phyloP scores from a whole-genome alignment of 1,284 basidiomycete species.

The Ceratobasidium sp. region DNA sequence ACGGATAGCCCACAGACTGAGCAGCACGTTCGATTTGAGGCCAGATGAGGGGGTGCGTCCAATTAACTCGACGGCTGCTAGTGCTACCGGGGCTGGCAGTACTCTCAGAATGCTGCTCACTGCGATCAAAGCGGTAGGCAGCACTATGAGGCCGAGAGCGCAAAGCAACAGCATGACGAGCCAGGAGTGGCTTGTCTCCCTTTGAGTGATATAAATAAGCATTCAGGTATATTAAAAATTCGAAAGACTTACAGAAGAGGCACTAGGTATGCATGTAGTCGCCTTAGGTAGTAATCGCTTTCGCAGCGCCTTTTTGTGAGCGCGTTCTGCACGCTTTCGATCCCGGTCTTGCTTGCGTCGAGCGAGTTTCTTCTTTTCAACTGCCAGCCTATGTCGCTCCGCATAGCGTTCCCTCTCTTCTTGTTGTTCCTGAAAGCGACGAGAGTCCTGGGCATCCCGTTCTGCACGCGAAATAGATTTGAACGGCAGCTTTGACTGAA shows the following conservation, averaged over 20 bases:
- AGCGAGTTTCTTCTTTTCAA: no score
- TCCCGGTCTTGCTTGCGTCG: no score
- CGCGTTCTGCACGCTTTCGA: no score
- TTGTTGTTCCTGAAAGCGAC: neutral
- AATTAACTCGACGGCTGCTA: neutral
- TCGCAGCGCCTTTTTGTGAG: no score
- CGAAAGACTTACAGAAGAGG: neutral
- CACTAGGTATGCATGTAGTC: no score
- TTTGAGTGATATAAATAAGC: neutral
- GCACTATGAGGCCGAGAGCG: neutral
- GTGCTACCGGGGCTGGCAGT: neutral
- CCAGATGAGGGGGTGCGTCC: slow-evolving; percentile 29
- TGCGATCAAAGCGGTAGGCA: neutral
- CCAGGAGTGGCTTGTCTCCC: neutral
- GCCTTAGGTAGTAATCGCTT: neutral
- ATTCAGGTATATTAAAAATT: neutral
- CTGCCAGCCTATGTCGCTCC: no score
- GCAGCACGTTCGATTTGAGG: neutral
- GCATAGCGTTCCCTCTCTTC: neutral
- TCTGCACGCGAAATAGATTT: neutral
- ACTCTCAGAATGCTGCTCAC: no score
- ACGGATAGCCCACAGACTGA: neutral
- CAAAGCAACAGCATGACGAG: neutral
- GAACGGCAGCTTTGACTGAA: slow-evolving; percentile 8
- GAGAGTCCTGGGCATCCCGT: neutral